Evolutionary conservation across 805 yeast species (phyloP).

Genomic region (Sugiyamaella qingdaonensis): DNA sequence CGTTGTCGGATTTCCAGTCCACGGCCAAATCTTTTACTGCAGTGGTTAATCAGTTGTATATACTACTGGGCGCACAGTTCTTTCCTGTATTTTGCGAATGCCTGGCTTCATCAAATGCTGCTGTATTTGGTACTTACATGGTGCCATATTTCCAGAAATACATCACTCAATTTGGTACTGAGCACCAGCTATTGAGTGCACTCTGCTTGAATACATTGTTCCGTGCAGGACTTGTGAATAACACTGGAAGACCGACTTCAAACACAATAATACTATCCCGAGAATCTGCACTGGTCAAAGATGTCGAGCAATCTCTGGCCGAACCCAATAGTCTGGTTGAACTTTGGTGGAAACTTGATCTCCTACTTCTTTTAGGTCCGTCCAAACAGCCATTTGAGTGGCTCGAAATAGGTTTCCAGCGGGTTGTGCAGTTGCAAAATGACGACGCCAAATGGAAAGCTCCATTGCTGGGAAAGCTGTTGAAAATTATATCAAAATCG

Average conservation of each 20-base stretch:
- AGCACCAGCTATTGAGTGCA: background rate
- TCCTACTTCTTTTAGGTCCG: background rate
- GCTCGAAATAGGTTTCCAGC: background rate
- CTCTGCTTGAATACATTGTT: background rate
- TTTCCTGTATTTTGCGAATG: conserved; percentile 24
- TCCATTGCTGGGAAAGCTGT: background rate
- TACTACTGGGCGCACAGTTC: background rate
- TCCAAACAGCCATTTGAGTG: background rate
- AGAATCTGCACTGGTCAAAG: background rate
- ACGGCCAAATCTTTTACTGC: conserved; percentile 15
- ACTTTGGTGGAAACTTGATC: background rate
- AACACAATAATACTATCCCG: background rate
- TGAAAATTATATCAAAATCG: background rate
- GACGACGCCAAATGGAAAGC: background rate
- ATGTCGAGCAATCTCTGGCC: background rate
- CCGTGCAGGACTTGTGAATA: background rate
- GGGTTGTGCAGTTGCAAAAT: background rate
- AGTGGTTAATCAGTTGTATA: conserved; percentile 3
- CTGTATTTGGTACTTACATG: conserved; percentile 18
- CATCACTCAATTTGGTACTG: conserved; percentile 6
- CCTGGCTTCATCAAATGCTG: conserved; percentile 10
- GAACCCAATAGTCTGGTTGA: background rate
- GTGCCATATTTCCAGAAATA: conserved; percentile 6
- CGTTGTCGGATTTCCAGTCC: conserved; percentile 20
- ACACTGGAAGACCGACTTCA: background rate